Conservation (phyloP, 208 protist genomes). For the Histomonas meleagridis region DNA sequence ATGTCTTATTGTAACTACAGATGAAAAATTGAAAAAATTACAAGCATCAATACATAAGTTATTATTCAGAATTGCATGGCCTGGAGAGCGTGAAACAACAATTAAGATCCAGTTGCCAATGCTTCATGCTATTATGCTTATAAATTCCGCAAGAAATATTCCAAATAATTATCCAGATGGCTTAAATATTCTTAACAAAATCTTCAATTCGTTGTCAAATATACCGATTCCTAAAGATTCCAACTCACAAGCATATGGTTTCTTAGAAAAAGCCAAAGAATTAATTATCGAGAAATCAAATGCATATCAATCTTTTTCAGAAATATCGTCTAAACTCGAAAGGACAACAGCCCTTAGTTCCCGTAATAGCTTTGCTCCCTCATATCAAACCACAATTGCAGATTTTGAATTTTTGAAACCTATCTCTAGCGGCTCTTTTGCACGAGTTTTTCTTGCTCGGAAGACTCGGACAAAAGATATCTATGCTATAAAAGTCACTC, state of each 20-base stretch:
- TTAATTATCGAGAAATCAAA: neutral
- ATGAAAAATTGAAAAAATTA: neutral
- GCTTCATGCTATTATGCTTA: neutral
- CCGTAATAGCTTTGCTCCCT: neutral
- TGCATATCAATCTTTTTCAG: neutral
- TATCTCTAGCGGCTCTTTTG: constrained; percentile 2
- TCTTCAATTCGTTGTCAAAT: neutral
- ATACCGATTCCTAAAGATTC: neutral
- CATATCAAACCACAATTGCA: neutral
- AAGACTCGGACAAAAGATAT: neutral
- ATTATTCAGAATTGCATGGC: neutral
- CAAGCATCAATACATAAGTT: neutral
- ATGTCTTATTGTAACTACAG: too few relatives aligned
- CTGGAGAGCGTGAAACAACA: neutral
- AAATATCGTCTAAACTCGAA: neutral
- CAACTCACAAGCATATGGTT: neutral
- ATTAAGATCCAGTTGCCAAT: neutral
- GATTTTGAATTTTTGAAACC: constrained; percentile 2
- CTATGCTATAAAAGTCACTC: neutral
- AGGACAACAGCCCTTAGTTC: neutral
- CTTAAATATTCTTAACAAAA: neutral
- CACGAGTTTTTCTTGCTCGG: neutral
- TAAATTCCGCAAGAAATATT: neutral
- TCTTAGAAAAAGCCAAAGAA: neutral
- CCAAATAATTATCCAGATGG: neutral